A percentile compares a stretch with the other conserved stretches of the same genome.
phyloP scores from a whole-genome alignment of 768 basidiomycete species.

The Terana coerulea region DNA sequence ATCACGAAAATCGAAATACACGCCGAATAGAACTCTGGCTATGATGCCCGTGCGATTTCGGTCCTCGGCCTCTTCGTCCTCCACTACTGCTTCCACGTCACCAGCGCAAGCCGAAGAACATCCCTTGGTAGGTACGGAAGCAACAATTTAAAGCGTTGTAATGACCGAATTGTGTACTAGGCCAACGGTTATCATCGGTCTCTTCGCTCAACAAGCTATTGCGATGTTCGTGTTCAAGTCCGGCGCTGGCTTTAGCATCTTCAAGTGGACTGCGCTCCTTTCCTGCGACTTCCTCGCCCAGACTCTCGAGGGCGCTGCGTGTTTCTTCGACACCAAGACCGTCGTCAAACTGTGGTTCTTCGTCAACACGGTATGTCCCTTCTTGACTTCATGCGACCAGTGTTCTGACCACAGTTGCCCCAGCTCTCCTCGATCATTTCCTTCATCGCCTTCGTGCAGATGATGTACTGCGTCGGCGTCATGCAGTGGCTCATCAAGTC shows the following conservation, averaged over 20 bases:
- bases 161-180: slow-evolving; percentile 27
- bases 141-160: no score
- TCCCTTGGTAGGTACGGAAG: slow-evolving; percentile 60
- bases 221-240: slow-evolving; percentile 90
- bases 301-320: slow-evolving; percentile 64
- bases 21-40: slow-evolving; percentile 51
- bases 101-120: slow-evolving; percentile 54
- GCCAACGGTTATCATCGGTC: slow-evolving; percentile 85
- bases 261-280: slow-evolving; percentile 77
- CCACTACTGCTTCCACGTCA: slow-evolving; percentile 68
- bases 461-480: slow-evolving; percentile 85
- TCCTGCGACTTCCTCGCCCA: slow-evolving; percentile 77
- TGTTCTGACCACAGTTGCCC: slow-evolving; percentile 18
- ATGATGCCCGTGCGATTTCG: slow-evolving; percentile 78
- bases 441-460: slow-evolving; percentile 91
- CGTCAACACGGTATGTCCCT: slow-evolving; percentile 59
- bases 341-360: slow-evolving; percentile 79
- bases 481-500: slow-evolving; percentile 93
- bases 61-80: slow-evolving; percentile 78
- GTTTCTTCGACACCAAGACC: slow-evolving; percentile 76
- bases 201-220: slow-evolving; percentile 80
- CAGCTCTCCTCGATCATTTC: slow-evolving; percentile 83
- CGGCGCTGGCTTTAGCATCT: slow-evolving; percentile 76
- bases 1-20: not conserved
- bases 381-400: not conserved